Evolutionary conservation across 192 early-diverging fungal genomes (phyloP), one percentile per base, ranked within the genome.

Genomic region (Globomyces pollinis-pini): DNA sequence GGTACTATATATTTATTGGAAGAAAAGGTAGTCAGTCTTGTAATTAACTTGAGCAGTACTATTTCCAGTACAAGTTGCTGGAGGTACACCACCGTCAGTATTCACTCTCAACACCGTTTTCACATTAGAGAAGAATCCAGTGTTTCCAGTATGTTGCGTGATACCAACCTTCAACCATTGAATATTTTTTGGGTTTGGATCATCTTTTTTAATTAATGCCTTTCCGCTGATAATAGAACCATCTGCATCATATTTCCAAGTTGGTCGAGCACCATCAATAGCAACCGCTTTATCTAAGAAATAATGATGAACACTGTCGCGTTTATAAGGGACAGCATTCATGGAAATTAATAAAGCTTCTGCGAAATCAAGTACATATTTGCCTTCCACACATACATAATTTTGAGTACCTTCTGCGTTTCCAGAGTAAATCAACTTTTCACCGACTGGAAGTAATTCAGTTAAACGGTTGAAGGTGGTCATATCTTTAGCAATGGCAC

Each of bases 21-120:
- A n/a, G n/a, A n/a, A n/a, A n/a, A n/a, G n/a, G n/a, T n/a, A n/a
- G n/a, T n/a, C n/a, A n/a, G n/a, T n/a, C n/a, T n/a, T n/a, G n/a
- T n/a, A n/a, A n/a, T n/a, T n/a, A n/a, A n/a, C n/a, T n/a, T n/a
- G n/a, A n/a, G n/a, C n/a, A n/a, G n/a, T n/a, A n/a, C n/a, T n/a
- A n/a, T n/a, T n/a, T n/a, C n/a, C n/a, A n/a, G 55, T 57, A 38
- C 55, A 57, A 2, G 55, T 15, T 0, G 55, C 30, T 57, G 55
- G 55, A 24, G 55, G 36, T 16, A 41, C 38, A 42, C 55, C 55
- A 11, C 55, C 55, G 26, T 31, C 29, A 12, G 55, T 57, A 20
- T 41, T 41, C 3, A 38, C 30, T 31, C 55, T 36, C 11, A 57
- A 21, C 8, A 57, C 55, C 3, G 55, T 57, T 30, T 57, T 57